Evolutionary conservation across 2,329 filamentous ascomycete species (phyloP).

Genomic region (Coniochaeta prunicola): DNA sequence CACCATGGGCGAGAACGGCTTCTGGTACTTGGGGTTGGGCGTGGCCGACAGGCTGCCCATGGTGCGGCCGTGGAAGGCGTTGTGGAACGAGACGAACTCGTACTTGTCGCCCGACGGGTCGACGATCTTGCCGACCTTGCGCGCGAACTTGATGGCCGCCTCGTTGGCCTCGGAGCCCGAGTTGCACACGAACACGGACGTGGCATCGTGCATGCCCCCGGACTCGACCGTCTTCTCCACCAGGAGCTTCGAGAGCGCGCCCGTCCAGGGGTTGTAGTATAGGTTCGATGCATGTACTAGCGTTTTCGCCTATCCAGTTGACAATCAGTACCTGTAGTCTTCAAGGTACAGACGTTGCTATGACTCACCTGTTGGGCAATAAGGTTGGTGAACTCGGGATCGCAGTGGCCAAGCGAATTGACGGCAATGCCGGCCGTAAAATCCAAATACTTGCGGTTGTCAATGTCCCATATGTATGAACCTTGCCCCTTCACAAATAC

Average conservation of each 20-base stretch:
- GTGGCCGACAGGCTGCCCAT: slow-evolving; percentile 95
- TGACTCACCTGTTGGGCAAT: slow-evolving; percentile 64
- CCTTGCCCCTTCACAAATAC: slow-evolving; percentile 87
- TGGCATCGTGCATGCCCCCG: slow-evolving; percentile 74
- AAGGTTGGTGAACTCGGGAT: slow-evolving; percentile 67
- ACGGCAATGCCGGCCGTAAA: slow-evolving; percentile 96
- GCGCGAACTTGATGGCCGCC: slow-evolving; percentile 92
- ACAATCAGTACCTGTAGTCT: background rate
- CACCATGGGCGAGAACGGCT: slow-evolving; percentile 90
- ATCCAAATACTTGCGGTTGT: slow-evolving; percentile 85
- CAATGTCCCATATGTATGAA: slow-evolving; percentile 82
- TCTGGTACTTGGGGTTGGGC: slow-evolving; percentile 95
- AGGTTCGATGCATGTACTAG: slow-evolving; percentile 92
- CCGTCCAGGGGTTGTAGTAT: slow-evolving; percentile 96
- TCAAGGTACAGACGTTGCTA: background rate
- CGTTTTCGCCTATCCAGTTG: slow-evolving; percentile 48
- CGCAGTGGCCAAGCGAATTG: slow-evolving; percentile 85
- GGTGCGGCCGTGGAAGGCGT: slow-evolving; percentile 92
- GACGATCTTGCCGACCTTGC: slow-evolving; percentile 76
- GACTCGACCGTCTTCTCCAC: slow-evolving; percentile 73
- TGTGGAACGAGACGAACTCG: slow-evolving; percentile 84
- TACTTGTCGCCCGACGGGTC: slow-evolving; percentile 67
- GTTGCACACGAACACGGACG: slow-evolving; percentile 87
- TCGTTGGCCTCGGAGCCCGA: slow-evolving; percentile 97
- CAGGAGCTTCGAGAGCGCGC: slow-evolving; percentile 76